Evolutionary conservation across 78 protist species (phyloP), one percentile per base, ranked within the genome.

Genomic region (Anaeramoeba flamelloides): DNA sequence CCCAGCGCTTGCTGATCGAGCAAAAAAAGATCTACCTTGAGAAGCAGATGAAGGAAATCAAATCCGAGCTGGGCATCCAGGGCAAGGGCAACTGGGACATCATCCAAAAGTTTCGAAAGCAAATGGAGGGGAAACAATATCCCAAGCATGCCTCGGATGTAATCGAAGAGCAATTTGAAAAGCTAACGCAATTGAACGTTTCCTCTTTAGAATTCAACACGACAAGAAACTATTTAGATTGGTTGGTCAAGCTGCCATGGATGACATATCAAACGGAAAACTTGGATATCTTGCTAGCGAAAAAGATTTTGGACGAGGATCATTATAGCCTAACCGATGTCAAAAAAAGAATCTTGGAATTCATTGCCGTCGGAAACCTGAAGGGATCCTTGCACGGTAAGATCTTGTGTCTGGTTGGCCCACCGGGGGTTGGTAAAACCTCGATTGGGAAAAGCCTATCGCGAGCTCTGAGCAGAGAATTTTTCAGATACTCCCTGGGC

Each of bases 201-300:
- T 26, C 69, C 8, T 87, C 93, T n/a, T 74, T 87, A 17, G 98
- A 94, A 69, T 93, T 86, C 64, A 80, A 40, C 78, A 85, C 88
- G n/a, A 82, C 95, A 17, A 88, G 96, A 40, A 92, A 88, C 81
- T 94, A 94, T 76, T 88, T 94, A 69, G 98, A 94, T 81, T 93
- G 97, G 97, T 78, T 93, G 26, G 89, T 94, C 1, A 2, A 39
- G 0, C 79, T 94, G 8, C 96, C 96, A 34, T 92, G 93, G 94
- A 90, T 91, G n/a, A 3, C 82, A 34, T 77, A 12, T 65, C 34
- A 53, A 8, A 53, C 8, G 17, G 69, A 53, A 53, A 53, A 53
- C 17, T 53, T 53, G 8, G 69, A 53, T 53, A 53, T 53, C 17
- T 8, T 26, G 17, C 8, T 26, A 26, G 8, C 17, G 34, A 53